phyloP scores from a whole-genome alignment of 495 filamentous ascomycete genomes.

The Aspergillus asperescens region DNA sequence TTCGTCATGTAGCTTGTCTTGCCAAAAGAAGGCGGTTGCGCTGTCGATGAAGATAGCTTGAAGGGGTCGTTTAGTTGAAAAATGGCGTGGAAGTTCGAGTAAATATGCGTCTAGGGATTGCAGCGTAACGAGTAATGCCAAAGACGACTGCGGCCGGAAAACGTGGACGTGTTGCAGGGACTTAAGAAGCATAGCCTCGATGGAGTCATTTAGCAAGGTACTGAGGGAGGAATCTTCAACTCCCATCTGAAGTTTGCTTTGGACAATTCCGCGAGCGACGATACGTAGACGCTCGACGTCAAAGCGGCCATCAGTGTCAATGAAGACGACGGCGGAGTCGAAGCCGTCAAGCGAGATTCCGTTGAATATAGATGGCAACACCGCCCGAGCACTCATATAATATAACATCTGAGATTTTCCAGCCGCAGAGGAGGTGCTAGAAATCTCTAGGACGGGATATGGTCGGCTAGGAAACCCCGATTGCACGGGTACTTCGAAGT shows the following conservation, averaged over 20 bases:
- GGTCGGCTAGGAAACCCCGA: conserved; percentile 21
- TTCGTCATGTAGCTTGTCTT: conserved; percentile 48
- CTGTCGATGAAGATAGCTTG: conserved; percentile 50
- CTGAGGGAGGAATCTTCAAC: background rate
- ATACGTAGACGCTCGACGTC: conserved; percentile 51
- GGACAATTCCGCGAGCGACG: conserved; percentile 30
- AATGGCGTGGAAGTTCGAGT: conserved; percentile 42
- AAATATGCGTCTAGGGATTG: conserved; percentile 47
- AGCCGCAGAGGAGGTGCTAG: conserved; percentile 47
- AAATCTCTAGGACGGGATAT: conserved; percentile 52
- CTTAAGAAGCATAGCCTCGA: conserved; percentile 30
- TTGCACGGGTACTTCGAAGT: conserved; percentile 12
- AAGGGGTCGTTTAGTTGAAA: conserved; percentile 42
- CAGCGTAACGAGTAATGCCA: conserved; percentile 49
- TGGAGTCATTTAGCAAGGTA: conserved; percentile 5
- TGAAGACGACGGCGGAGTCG: conserved; percentile 55
- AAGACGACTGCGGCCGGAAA: conserved; percentile 52
- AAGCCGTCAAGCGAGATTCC: conserved; percentile 40
- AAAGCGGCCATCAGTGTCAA: conserved; percentile 69
- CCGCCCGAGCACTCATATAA: conserved; percentile 53
- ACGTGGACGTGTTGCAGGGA: conserved; percentile 47
- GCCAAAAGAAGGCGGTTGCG: conserved; percentile 54
- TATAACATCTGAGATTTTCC: conserved; percentile 67
- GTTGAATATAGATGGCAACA: conserved; percentile 46
- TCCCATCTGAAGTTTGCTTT: conserved; percentile 2